A percentile compares a stretch with the other conserved stretches of the same genome.
These are phyloP conservation scores for Beauveria varroae DNA, from an alignment of 2,329 filamentous ascomycete species.

Conservation along the genomic window DNA sequence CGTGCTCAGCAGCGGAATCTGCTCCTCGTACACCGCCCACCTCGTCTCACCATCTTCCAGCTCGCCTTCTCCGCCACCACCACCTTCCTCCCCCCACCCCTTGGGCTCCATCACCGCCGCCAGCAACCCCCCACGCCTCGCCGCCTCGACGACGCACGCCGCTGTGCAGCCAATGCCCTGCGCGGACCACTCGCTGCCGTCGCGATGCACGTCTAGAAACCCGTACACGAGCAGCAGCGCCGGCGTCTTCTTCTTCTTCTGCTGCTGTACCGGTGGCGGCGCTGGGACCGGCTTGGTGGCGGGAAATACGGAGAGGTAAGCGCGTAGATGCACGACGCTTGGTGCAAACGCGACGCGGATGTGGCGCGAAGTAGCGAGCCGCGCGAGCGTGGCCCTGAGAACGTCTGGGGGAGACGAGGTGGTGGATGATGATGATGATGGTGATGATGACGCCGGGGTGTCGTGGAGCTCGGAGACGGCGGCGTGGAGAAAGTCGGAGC, in stretches of 20 bases:
- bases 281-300: conserved; percentile 27
- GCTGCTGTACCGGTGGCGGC: conserved; percentile 25
- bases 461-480: conserved; percentile 42
- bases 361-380: conserved; percentile 60
- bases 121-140: conserved; percentile 34
- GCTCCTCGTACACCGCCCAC: conserved; percentile 30
- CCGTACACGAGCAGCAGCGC: conserved; percentile 52
- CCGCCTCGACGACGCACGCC: conserved; percentile 56
- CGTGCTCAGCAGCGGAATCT: conserved; percentile 56
- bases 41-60: not conserved
- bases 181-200: conserved; percentile 66
- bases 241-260: conserved; percentile 24
- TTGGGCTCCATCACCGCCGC: conserved; percentile 41
- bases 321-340: conserved; percentile 69
- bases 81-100: conserved; percentile 20
- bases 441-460: not conserved
- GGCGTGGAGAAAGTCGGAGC: conserved; percentile 55
- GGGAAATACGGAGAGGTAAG: conserved; percentile 57
- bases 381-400: conserved; percentile 57
- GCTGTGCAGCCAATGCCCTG: conserved; percentile 61
- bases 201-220: conserved; percentile 55
- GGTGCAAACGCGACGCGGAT: conserved; percentile 66
- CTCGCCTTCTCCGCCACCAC: not conserved
- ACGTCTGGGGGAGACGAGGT: conserved; percentile 26
- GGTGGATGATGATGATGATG: not conserved